Evolutionary conservation across 208 protist genomes (phyloP), one percentile per base, ranked within the genome.

Genomic region (Trypanosoma scelopori): DNA sequence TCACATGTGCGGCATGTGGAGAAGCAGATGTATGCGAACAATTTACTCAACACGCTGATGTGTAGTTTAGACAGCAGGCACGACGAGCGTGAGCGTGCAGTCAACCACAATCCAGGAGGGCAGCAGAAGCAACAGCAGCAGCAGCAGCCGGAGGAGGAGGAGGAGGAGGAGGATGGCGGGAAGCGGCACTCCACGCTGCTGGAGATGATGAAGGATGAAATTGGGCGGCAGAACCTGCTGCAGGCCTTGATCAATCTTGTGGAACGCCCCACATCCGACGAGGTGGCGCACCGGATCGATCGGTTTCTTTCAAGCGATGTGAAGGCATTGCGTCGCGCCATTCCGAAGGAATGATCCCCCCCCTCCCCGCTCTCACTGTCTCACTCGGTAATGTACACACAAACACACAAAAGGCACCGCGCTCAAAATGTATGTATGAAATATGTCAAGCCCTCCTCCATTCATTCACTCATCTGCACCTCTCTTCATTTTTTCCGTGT

Each of bases 161-260:
- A 22, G 1, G 5, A 28, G 4, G 27, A 5, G 30, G 18, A 63
- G 28, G 58, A 55, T 18, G 59, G 42, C 23, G 65, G 37, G 22
- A 55, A 45, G 18, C 20, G 18, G 20, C 35, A 47, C 46, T 35
- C 32, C 16, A 49, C 55, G 25, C 20, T 70, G 55, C 11, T 63
- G 23, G 25, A 53, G 25, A 63, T 63, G 55, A 49, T 70, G 53
- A 18, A 20, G 7, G 55, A 70, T 20, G 68, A 73, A 35, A 28
- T 73, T 9, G 32, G 27, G 32, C 68, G 68, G 3, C 57, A 73
- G 37, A 37, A 53, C 39, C 30, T 73, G 22, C 23, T 73, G 13
- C 45, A 55, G 6, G 57, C 68, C 15, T 22, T 73, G 39, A 67
- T 67, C 50, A 37, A 62, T 30, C 59, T 73, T 27, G 16, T 73